Percentiles rank a stretch among this genome's conserved stretches.
These are phyloP conservation scores for Suillus fuscotomentosus DNA, from an alignment of 768 basidiomycete species.

Conservation along the genomic window DNA sequence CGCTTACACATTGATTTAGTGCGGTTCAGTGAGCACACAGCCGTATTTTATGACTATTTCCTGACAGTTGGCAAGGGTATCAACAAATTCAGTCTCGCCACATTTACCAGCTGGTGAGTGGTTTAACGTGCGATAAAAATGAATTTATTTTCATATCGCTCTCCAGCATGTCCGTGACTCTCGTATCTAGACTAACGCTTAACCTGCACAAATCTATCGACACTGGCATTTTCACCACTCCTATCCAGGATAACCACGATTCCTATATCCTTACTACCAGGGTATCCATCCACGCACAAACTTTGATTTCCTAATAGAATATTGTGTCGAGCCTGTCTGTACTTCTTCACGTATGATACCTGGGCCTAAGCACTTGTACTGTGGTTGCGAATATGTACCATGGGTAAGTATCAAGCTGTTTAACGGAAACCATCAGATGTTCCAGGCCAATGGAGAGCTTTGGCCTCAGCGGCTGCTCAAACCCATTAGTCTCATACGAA, in stretches of 20 bases:
- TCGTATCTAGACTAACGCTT: constrained; percentile 57
- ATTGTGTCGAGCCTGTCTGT: background rate
- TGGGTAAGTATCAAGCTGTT: background rate
- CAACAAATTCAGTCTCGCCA: background rate
- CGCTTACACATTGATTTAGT: background rate
- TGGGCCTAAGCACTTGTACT: background rate
- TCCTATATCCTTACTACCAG: background rate
- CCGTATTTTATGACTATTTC: background rate
- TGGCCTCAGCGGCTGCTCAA: background rate
- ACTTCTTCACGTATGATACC: background rate
- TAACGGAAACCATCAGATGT: background rate
- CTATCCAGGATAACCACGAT: background rate
- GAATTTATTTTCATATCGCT: background rate
- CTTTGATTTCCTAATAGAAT: background rate
- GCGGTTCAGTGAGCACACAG: background rate
- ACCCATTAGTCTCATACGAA: background rate
- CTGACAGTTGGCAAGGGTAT: background rate
- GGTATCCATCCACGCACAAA: background rate
- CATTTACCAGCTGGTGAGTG: background rate
- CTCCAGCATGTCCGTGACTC: constrained; percentile 44
- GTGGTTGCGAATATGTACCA: background rate
- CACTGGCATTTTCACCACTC: constrained; percentile 5
- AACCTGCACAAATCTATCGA: constrained; percentile 46
- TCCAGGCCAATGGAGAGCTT: background rate
- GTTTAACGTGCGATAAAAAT: background rate